Base-by-base conservation (phyloP, 139 green algal genomes). In the Tetraselmis striata region DNA sequence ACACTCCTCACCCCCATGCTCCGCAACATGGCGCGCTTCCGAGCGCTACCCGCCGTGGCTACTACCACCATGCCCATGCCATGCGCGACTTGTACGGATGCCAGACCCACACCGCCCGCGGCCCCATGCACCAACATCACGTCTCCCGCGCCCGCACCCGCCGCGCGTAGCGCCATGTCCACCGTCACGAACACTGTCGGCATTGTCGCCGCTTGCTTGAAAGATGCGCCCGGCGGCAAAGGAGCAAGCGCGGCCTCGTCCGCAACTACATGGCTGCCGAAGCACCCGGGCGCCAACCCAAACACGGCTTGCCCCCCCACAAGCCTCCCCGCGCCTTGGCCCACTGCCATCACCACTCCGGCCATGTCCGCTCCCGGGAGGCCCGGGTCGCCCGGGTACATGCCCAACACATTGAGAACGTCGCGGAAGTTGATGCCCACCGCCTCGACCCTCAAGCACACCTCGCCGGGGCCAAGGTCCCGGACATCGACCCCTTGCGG, bases 201-300 rank as follows among this genome's bases (percentile, higher is more conserved):
- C 78, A 84, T 86, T 23, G 91, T 95, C 30, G 93, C 88, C 2
- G 93, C 94, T 75, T 89, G 83, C 85, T 95, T 92, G 84, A 93
- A 94, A 28, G 31, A 86, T 28, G 95, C 29, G 79, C 86, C 85
- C 0, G 83, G 29, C 11, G 94, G 94, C 91, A 96, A 86, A 0
- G 45, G 84, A 1, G 88, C 92, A 0, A 83, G 82, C 23, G 85
- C 89, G 1, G 87, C 89, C 22, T 88, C 29, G 45, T 18, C 25
- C 74, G 74, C 74, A 29, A 77, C 74, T 0, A 96, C 93, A 31
- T 94, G 87, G 2, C 79, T 92, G 32, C 93, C 93, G 78, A 97
- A 86, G 79, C 92, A 92, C 76, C 94, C 94, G 0, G 82, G 81
- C 0, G 94, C 92, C 32, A 98, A 78, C 5, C 94, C 94, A 90